Percentiles rank a stretch among this genome's conserved stretches.
Conservation (phyloP, 2,329 filamentous ascomycete genomes). For the Phaeomoniella chlamydospora region DNA sequence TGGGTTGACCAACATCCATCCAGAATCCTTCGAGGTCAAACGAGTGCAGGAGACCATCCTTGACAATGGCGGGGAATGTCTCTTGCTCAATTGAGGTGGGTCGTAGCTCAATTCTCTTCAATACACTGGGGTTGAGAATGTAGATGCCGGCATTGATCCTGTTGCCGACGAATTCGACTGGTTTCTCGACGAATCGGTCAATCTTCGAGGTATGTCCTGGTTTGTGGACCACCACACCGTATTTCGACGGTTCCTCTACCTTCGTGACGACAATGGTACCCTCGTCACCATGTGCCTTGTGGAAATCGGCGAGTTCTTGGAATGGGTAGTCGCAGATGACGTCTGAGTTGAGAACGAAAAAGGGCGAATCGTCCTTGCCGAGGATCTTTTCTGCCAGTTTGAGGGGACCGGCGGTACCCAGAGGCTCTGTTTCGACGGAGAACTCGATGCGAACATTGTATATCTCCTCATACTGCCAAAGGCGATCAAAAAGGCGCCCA, state of each 20-base stretch:
- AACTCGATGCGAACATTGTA: slow-evolving; percentile 95
- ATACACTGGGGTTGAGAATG: slow-evolving; percentile 85
- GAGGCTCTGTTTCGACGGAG: slow-evolving; percentile 88
- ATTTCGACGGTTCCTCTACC: slow-evolving; percentile 97
- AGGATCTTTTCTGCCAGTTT: slow-evolving; percentile 90
- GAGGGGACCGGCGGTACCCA: slow-evolving; percentile 86
- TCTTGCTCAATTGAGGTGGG: slow-evolving; percentile 98
- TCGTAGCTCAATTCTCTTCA: slow-evolving; percentile 84
- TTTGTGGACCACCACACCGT: slow-evolving; percentile 96
- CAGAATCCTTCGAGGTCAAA: slow-evolving; percentile 96
- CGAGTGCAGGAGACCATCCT: slow-evolving; percentile 80
- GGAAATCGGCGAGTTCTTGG: slow-evolving; percentile 75
- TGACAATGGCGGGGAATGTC: slow-evolving; percentile 89
- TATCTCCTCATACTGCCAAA: slow-evolving; percentile 62
- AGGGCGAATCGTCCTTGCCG: slow-evolving; percentile 82
- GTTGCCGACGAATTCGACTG: slow-evolving; percentile 95
- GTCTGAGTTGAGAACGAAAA: slow-evolving; percentile 97
- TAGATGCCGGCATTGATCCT: slow-evolving; percentile 98
- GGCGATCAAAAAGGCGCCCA: no score
- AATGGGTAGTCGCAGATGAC: slow-evolving; percentile 98
- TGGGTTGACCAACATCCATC: slow-evolving; percentile 98
- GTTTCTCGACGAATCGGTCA: slow-evolving; percentile 98
- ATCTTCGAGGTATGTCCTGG: slow-evolving; percentile 80
- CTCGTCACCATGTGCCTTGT: slow-evolving; percentile 84
- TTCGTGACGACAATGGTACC: slow-evolving; percentile 98